Conservation (phyloP, 345 rosid species). For the Murraya koenigii region DNA sequence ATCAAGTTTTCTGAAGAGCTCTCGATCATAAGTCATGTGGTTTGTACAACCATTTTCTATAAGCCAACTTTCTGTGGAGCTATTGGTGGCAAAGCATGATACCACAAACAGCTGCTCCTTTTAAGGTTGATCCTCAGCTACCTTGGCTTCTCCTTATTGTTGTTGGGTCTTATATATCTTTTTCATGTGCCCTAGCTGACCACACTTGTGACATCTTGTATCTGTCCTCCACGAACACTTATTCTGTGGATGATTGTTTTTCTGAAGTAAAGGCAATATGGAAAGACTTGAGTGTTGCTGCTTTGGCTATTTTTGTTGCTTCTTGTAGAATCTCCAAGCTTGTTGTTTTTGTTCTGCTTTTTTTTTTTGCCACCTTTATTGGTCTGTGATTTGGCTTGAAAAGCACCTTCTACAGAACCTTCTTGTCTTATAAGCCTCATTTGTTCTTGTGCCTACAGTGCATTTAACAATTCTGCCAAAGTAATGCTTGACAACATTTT, state of each 20-base stretch:
- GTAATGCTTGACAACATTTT: slow-evolving; percentile 11
- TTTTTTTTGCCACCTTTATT: background rate
- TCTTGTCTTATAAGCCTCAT: slow-evolving; percentile 13
- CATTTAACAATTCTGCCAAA: slow-evolving; percentile 15
- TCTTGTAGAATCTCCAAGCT: background rate
- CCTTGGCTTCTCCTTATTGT: slow-evolving; percentile 1
- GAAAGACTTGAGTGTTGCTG: background rate
- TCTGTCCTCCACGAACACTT: slow-evolving; percentile 16
- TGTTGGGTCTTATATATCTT: slow-evolving; percentile 6
- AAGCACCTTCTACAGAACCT: background rate
- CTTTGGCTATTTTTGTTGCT: background rate
- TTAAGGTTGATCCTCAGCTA: background rate
- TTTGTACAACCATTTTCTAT: background rate
- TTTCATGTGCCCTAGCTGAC: background rate
- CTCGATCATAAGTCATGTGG: background rate
- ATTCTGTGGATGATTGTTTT: slow-evolving; percentile 6
- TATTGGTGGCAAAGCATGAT: background rate
- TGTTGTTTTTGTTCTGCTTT: background rate
- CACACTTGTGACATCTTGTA: slow-evolving; percentile 9
- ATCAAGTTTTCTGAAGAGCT: background rate
- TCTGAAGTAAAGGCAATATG: slow-evolving; percentile 2
- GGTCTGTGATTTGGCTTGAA: slow-evolving; percentile 3
- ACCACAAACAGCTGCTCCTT: background rate
- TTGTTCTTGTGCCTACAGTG: slow-evolving; percentile 11
- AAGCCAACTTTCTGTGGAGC: background rate